Evolutionary conservation across 768 basidiomycete genomes (phyloP), one percentile per base, ranked within the genome.

Genomic region (Myochromella boudieri): DNA sequence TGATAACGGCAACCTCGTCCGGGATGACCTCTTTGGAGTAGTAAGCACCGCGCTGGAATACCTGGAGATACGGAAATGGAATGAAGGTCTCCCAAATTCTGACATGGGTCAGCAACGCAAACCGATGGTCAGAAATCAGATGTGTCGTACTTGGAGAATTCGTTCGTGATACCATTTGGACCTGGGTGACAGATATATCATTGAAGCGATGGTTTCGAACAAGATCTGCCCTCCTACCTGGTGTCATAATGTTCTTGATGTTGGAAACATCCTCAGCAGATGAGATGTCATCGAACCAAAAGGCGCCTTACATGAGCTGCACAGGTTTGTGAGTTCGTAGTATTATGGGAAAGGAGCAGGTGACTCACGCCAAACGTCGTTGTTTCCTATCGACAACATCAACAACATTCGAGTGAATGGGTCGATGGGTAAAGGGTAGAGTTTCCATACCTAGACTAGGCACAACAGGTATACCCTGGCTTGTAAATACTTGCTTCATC

Each of bases 31-130:
- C 91, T 28, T 78, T 71, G 2, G 87, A 75, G 58, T 75, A 95
- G 67, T 95, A 95, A 15, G 84, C 90, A n/a, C 93, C 92, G 26
- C 88, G 76, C 52, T 87, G 84, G 64, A 95, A 94, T 17, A 89
- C 83, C 67, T 89, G 87, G 41, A 80, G 80, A 49, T 84, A 76
- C 27, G 83, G 79, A 59, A 87, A 81, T 1, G 93, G 92, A 45
- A 97, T 84, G 62, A 91, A 90, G 6, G 75, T 53, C 44, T 76
- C 71, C 93, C 93, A 95, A 53, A 94, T 90, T 44, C 85, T 87
- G 57, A 36, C 44, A 46, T 39, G 27, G 21, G 33, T 53, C 38
- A 55, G 49, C 39, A 34, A 21, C n/a, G 49, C 46, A 49, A 48
- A 47, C 31, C 34, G 18, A 34, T n/a, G 33, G 5, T 34, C 18